These are phyloP conservation scores for Arabidopsis suecica DNA, from an alignment of 345 rosid species.

Conservation along the genomic window DNA sequence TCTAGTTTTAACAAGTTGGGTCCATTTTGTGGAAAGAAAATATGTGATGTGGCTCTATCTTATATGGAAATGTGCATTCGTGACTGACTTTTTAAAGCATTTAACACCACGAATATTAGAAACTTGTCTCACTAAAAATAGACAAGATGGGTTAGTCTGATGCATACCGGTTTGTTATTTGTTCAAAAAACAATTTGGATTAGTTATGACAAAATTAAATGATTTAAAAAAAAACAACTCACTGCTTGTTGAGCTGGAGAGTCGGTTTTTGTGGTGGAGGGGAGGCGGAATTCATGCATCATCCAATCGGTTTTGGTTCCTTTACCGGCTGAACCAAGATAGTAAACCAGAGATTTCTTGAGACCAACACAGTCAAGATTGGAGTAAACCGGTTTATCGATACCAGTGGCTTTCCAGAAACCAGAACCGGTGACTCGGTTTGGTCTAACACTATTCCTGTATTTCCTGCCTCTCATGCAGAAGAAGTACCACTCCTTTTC, in stretches of 20 bases:
- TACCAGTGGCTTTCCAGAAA: constrained; percentile 91
- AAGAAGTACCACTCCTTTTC: constrained; percentile 81
- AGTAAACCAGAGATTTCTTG: constrained; percentile 80
- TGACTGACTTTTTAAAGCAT: constrained; percentile 26
- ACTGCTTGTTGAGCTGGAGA: constrained; percentile 65
- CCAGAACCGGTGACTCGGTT: constrained; percentile 87
- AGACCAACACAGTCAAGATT: constrained; percentile 67
- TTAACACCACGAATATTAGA: not conserved
- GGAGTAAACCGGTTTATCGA: constrained; percentile 69
- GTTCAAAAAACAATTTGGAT: not conserved
- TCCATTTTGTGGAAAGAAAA: not conserved
- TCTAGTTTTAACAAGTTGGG: constrained; percentile 10
- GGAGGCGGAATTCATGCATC: constrained; percentile 91
- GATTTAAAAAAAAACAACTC: constrained; percentile 36
- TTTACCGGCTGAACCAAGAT: constrained; percentile 77
- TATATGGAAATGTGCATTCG: constrained; percentile 16
- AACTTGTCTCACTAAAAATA: constrained; percentile 12
- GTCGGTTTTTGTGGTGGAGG: constrained; percentile 42
- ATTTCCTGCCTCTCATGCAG: constrained; percentile 82
- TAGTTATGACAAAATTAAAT: not conserved
- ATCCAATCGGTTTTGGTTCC: constrained; percentile 94
- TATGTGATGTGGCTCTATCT: constrained; percentile 15
- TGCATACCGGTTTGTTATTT: constrained; percentile 9
- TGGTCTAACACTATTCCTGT: constrained; percentile 79
- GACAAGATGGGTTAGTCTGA: constrained; percentile 24